phyloP scores from a whole-genome alignment of 2,329 filamentous ascomycete genomes.

The Sarocladium oryzae region DNA sequence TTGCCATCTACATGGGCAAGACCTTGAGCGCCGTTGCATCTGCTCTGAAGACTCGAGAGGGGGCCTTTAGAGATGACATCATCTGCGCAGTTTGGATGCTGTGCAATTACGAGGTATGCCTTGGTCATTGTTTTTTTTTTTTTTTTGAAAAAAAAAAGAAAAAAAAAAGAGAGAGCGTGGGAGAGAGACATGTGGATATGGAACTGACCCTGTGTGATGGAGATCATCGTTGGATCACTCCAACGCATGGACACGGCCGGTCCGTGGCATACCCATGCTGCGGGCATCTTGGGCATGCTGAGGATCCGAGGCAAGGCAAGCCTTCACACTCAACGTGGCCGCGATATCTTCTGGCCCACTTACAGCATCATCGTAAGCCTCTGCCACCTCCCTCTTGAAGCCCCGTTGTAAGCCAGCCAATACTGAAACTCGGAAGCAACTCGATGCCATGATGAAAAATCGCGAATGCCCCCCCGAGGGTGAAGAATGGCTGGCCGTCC shows the following conservation, averaged over 20 bases:
- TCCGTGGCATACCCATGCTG: constrained; percentile 31
- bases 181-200: too few species aligned
- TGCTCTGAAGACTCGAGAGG: constrained; percentile 25
- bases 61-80: constrained; percentile 26
- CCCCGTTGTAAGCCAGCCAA: too few species aligned
- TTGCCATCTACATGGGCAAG: constrained; percentile 29
- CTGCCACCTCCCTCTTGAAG: too few species aligned
- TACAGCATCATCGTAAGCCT: constrained; percentile 31
- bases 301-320: constrained; percentile 24
- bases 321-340: constrained; percentile 19
- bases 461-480: constrained; percentile 29
- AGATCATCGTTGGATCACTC: constrained; percentile 27
- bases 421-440: constrained; percentile 25
- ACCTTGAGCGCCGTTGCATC: constrained; percentile 30
- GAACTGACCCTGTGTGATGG: neutral
- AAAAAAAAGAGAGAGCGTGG: too few species aligned
- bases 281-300: constrained; percentile 30
- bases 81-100: constrained; percentile 35
- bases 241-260: constrained; percentile 18
- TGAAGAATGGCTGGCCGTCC: constrained; percentile 26
- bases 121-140: too few species aligned
- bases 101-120: constrained; percentile 31
- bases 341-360: constrained; percentile 31
- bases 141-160: too few species aligned
- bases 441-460: constrained; percentile 26